Evolutionary conservation across 192 early-diverging fungal genomes (phyloP), one percentile per base, ranked within the genome.

Genomic region (Chytriomyces confervae): DNA sequence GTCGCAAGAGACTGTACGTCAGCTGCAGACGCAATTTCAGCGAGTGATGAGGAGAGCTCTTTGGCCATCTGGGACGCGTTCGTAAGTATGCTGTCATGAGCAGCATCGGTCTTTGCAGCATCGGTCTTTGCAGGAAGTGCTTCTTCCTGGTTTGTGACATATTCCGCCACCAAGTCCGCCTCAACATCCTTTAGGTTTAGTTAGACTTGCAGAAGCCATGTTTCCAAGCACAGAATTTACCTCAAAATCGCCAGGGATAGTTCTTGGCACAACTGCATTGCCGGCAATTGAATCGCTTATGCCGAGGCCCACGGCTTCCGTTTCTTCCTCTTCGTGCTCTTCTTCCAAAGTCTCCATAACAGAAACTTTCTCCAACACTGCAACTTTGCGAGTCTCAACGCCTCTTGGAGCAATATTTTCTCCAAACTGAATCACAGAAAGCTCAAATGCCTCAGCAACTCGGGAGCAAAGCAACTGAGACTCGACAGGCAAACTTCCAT

Each of bases 381-480:
- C 20, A 57, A 18, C 3, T 13, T 1, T 57, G 53, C 53, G 13
- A 13, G 53, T 4, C 27, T 18, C n/a, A 7, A 16, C 62, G 16
- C 62, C n/a, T 64, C 62, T 10, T 11, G 62, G 45, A 10, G 48
- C 23, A 18, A 50, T 9, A 53, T 50, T 20, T 7, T 13, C n/a
- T 43, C 72, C 72, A 74, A 74, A 62, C 8, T 9, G 43, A 18
- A 74, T 44, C 43, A 74, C 16, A 45, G 9, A 18, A 10, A 74
- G 45, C 5, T 74, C 44, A 24, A 61, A 74, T 6, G 61, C 72
- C 29, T 44, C 60, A 45, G 72, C 72, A 7, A 74, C 18, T 47
- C 45, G 24, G 9, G 24, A 23, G 61, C 57, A 74, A 23, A 74
- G 57, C 43, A 48, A 43, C 23, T 74, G 72, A 13, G 72, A 23